Evolutionary conservation across 1,284 basidiomycete species (phyloP).

Genomic region (Apiotrichum laibachii): DNA sequence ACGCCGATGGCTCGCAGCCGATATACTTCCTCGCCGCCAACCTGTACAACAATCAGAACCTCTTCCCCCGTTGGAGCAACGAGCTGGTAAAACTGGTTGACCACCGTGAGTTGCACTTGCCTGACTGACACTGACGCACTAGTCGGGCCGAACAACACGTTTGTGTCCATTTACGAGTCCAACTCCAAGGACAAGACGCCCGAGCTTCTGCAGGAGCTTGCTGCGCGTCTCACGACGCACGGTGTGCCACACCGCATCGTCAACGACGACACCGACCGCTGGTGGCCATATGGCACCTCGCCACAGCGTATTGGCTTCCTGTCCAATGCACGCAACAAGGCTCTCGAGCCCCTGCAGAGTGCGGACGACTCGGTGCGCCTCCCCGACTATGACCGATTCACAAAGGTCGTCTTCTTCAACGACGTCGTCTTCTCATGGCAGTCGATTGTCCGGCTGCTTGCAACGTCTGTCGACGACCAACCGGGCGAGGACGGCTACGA

Average conservation of each 20-base stretch:
- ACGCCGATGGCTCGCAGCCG: constrained; percentile 1
- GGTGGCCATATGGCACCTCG: constrained; percentile 47
- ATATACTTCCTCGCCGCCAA: constrained; percentile 39
- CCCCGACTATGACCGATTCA: constrained; percentile 50
- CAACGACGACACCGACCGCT: constrained; percentile 33
- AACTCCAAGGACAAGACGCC: constrained; percentile 56
- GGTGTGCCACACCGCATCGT: constrained; percentile 50
- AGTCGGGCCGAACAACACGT: constrained; percentile 58
- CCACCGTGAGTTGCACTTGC: constrained; percentile 25
- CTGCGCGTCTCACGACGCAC: constrained; percentile 40
- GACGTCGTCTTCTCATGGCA: constrained; percentile 57
- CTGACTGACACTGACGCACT: constrained; percentile 10
- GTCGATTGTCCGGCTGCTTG: constrained; percentile 55
- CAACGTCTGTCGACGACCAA: constrained; percentile 44
- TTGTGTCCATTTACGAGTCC: constrained; percentile 61
- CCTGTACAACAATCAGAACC: constrained; percentile 33
- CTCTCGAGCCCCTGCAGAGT: constrained; percentile 51
- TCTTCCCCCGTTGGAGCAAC: constrained; percentile 26
- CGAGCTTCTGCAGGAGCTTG: constrained; percentile 51
- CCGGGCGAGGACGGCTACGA: constrained; percentile 50
- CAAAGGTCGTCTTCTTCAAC: constrained; percentile 57
- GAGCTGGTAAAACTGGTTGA: constrained; percentile 25
- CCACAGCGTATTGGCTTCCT: constrained; percentile 56
- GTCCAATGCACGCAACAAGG: constrained; percentile 55
- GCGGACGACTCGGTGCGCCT: constrained; percentile 30